These are phyloP conservation scores for Beta corolliflora DNA, from an alignment of 179 eudicot species.

Conservation along the genomic window DNA sequence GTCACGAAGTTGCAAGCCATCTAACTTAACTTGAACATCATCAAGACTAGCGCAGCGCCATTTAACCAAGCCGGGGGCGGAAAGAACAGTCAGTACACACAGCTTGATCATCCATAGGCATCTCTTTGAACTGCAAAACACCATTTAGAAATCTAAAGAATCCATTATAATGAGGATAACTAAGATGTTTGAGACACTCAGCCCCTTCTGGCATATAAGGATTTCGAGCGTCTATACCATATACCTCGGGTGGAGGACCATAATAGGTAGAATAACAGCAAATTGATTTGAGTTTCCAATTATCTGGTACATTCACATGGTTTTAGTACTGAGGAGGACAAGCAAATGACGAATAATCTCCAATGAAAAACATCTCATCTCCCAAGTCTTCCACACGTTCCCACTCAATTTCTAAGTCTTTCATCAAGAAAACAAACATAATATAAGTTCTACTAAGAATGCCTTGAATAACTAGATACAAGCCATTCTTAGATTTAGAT, in stretches of 20 bases:
- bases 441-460: too few relatives aligned
- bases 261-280: not conserved
- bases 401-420: not conserved
- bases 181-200: too few relatives aligned
- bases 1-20: not conserved
- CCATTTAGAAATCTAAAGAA: too few relatives aligned
- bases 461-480: not conserved
- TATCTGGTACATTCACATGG: not conserved
- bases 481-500: not conserved
- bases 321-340: not conserved
- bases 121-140: too few relatives aligned
- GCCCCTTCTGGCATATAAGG: not conserved
- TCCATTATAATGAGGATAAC: too few relatives aligned
- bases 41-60: conserved; percentile 16
- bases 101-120: too few relatives aligned
- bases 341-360: conserved; percentile 12
- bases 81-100: conserved; percentile 4
- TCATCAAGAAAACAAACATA: too few relatives aligned
- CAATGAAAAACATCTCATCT: conserved; percentile 10
- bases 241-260: too few relatives aligned
- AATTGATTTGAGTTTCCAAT: conserved; percentile 15
- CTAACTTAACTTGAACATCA: not conserved
- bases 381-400: not conserved
- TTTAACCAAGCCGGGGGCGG: conserved; percentile 19
- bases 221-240: too few relatives aligned